These are phyloP conservation scores for Chrysopogon serrulatus DNA, from an alignment of 176 grass and related monocot species.

Conservation along the genomic window DNA sequence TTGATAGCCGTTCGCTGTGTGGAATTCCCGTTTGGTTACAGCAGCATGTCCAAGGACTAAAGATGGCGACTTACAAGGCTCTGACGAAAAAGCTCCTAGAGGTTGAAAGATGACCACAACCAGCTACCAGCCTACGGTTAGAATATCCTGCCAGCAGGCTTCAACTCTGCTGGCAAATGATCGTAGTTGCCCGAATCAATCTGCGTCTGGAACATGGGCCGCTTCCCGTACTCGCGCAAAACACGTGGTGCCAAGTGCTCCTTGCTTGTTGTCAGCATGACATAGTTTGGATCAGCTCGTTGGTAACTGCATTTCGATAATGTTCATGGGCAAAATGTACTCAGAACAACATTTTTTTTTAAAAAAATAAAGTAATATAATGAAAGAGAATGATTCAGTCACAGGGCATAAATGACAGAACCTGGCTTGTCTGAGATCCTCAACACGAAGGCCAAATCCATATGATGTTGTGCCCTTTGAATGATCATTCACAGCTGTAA, in stretches of 20 bases:
- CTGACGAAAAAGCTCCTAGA: background rate
- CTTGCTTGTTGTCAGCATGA: conserved; percentile 95
- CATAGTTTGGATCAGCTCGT: conserved; percentile 85
- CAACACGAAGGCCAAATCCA: conserved; percentile 79
- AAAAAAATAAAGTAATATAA: background rate
- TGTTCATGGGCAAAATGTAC: background rate
- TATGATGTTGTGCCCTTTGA: conserved; percentile 54
- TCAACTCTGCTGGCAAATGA: conserved; percentile 71
- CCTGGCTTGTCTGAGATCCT: conserved; percentile 93
- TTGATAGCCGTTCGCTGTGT: background rate
- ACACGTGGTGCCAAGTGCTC: conserved; percentile 72
- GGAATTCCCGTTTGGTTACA: background rate
- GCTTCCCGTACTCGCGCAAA: conserved; percentile 49
- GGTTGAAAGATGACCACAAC: background rate
- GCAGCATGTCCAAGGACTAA: background rate
- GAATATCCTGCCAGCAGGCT: conserved; percentile 68
- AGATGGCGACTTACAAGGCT: background rate
- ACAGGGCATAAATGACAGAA: conserved; percentile 7
- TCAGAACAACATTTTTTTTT: background rate
- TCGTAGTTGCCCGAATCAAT: conserved; percentile 84
- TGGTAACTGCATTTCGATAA: conserved; percentile 63
- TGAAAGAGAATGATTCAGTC: background rate
- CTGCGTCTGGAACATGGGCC: conserved; percentile 72
- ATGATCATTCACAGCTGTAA: conserved; percentile 79
- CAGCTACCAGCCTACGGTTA: background rate